A percentile compares a stretch with the other conserved stretches of the same genome.
Conservation (phyloP, 2,329 filamentous ascomycete species). For the Chaetomium olivaceum region DNA sequence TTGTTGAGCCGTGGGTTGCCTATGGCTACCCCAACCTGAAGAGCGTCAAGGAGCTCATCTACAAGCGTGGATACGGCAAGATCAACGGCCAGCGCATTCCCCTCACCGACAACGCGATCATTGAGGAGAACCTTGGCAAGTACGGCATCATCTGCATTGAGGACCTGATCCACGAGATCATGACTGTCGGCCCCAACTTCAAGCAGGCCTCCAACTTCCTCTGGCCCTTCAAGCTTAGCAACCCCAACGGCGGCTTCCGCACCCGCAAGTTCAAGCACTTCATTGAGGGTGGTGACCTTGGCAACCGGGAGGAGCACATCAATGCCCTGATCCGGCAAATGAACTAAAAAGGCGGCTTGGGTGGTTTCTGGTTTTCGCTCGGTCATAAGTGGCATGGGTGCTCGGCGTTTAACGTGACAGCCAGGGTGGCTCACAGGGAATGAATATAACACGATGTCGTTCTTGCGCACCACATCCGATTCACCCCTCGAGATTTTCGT, state of each 20-base stretch:
- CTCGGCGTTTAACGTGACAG: slow-evolving; percentile 41
- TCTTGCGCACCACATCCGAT: slow-evolving; percentile 29
- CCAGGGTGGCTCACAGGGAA: slow-evolving; percentile 36
- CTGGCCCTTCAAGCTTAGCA: slow-evolving; percentile 99
- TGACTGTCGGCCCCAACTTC: slow-evolving; percentile 98
- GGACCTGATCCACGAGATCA: slow-evolving; percentile 99
- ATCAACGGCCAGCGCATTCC: slow-evolving; percentile 96
- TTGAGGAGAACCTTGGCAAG: slow-evolving; percentile 95
- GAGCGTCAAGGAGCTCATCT: slow-evolving; percentile 97
- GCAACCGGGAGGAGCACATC: slow-evolving; percentile 98
- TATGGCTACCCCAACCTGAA: slow-evolving; percentile 99
- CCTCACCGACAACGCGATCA: slow-evolving; percentile 95
- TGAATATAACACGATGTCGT: slow-evolving; percentile 36
- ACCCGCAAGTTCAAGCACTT: slow-evolving; percentile 98
- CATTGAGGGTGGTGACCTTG: slow-evolving; percentile 96
- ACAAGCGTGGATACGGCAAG: slow-evolving; percentile 99
- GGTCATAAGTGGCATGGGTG: slow-evolving; percentile 38
- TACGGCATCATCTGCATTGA: slow-evolving; percentile 99
- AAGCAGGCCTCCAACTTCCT: slow-evolving; percentile 99
- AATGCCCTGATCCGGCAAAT: slow-evolving; percentile 95
- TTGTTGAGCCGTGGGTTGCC: slow-evolving; percentile 98
- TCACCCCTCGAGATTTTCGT: slow-evolving; percentile 24
- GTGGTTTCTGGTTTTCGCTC: slow-evolving; percentile 33
- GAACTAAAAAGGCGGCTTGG: slow-evolving; percentile 67
- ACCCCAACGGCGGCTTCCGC: slow-evolving; percentile 96